Base-by-base conservation (phyloP, 768 basidiomycete genomes). In the Russula foetens region DNA sequence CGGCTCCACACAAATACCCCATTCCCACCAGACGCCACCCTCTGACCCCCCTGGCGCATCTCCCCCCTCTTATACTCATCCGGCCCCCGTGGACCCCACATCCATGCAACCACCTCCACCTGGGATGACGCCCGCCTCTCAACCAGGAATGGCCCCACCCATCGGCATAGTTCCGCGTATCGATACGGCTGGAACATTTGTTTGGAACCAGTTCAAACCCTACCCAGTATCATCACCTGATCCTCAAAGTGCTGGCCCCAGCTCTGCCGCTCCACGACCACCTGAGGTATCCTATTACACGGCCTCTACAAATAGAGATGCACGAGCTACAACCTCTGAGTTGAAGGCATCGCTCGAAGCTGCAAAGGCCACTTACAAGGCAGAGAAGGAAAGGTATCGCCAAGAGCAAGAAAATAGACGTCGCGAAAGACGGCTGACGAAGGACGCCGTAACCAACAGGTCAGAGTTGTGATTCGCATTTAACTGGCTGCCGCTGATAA, bases 331-430 rank as follows among this genome's bases (percentile, higher is more conserved):
- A 45, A 53, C 56, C 3, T 55, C 59, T 17, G 68, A 66, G 17
- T 50, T 63, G 33, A 73, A 64, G 65, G 67, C 70, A 17, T 62
- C 66, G 31, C 79, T 90, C 3, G 83, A 89, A 66, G 80, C 74
- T 21, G 86, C 88, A 0, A 91, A 88, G 66, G 75, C 75, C 28
- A 72, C 73, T 24, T 91, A 91, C 70, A 86, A 82, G 71, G 77
- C 76, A 1, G 81, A 84, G 71, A 91, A 91, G 67, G 86, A 88
- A 66, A 75, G 75, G 24, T 88, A 89, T 66, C 80, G 86, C 29
- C 73, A 73, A 64, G 81, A 84, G 54, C 78, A 82, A 54, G 81
- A 83, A 50, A 73, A 74, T 26, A 79, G 69, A 53, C 68, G 67
- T 15, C 61, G 54, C 35, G 44, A 47, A 55, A 59, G 50, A 45